Conservation (phyloP, 2,329 filamentous ascomycete species). For the Pestalotiopsis sp. region DNA sequence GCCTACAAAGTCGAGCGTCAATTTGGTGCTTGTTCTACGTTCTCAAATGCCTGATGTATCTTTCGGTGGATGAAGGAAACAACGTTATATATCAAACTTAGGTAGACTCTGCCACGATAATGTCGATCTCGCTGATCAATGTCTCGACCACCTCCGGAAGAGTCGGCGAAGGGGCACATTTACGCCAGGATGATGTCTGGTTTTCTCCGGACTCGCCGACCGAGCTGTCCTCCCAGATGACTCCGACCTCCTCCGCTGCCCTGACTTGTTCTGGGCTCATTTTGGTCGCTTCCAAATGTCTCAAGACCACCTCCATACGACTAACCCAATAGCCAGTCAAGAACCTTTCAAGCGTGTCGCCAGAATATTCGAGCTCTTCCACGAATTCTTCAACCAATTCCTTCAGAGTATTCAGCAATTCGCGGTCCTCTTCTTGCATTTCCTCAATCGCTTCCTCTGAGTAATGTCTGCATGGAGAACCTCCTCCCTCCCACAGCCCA, state of each 20-base stretch:
- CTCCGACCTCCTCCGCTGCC: not conserved
- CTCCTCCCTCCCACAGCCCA: not conserved
- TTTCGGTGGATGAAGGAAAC: not conserved
- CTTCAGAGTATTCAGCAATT: not conserved
- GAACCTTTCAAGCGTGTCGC: not conserved
- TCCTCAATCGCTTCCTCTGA: not conserved
- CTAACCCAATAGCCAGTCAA: not conserved
- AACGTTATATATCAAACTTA: not conserved
- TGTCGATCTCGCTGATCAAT: not conserved
- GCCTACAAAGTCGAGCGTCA: too few species aligned
- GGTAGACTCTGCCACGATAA: not conserved
- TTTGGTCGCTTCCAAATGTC: not conserved
- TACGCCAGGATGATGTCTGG: fast-evolving
- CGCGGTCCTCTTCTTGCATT: not conserved
- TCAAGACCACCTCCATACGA: not conserved
- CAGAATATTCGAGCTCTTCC: not conserved
- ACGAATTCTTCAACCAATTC: not conserved
- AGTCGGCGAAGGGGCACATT: not conserved
- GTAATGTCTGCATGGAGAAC: not conserved
- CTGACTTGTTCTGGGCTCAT: not conserved
- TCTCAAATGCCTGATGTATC: too few species aligned
- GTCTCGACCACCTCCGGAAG: not conserved
- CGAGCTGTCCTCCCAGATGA: not conserved
- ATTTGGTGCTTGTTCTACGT: too few species aligned
- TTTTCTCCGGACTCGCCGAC: not conserved